A percentile compares a stretch with the other conserved stretches of the same genome.
Conservation (phyloP, 2,329 filamentous ascomycete species). For the Penicillium sp. region DNA sequence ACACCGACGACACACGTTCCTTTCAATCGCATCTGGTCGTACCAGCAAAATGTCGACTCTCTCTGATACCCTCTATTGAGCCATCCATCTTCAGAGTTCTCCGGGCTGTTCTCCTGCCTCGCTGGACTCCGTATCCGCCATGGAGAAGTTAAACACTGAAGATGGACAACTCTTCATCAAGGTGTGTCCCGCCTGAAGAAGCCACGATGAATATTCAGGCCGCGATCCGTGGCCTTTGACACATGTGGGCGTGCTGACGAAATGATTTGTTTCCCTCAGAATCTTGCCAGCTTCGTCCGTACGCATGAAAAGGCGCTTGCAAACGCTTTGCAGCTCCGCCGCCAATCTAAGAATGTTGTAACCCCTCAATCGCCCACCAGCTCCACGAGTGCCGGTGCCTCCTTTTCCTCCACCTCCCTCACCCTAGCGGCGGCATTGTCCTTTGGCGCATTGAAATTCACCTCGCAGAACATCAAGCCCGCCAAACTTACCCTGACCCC, state of each 20-base stretch:
- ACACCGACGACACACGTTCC: constrained; percentile 22
- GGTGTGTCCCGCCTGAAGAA: constrained; percentile 34
- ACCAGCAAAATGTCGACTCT: constrained; percentile 42
- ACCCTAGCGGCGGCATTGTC: constrained; percentile 82
- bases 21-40: constrained; percentile 23
- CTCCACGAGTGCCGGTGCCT: constrained; percentile 58
- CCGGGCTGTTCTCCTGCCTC: constrained; percentile 35
- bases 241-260: background rate
- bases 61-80: constrained; percentile 39
- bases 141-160: constrained; percentile 55
- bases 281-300: constrained; percentile 92
- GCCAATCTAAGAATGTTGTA: constrained; percentile 69
- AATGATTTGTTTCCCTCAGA: constrained; percentile 56
- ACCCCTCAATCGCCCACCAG: constrained; percentile 56
- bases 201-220: background rate
- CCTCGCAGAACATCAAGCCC: constrained; percentile 82
- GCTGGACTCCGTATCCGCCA: constrained; percentile 37
- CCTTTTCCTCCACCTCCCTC: constrained; percentile 70
- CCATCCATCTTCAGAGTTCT: constrained; percentile 42
- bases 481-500: constrained; percentile 91
- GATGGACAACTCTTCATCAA: constrained; percentile 56
- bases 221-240: background rate
- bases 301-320: constrained; percentile 97
- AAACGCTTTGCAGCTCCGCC: constrained; percentile 86
- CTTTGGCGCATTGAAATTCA: constrained; percentile 80